These are phyloP conservation scores for Globisporangium splendens DNA, from an alignment of 352 stramenopile species.

Conservation along the genomic window DNA sequence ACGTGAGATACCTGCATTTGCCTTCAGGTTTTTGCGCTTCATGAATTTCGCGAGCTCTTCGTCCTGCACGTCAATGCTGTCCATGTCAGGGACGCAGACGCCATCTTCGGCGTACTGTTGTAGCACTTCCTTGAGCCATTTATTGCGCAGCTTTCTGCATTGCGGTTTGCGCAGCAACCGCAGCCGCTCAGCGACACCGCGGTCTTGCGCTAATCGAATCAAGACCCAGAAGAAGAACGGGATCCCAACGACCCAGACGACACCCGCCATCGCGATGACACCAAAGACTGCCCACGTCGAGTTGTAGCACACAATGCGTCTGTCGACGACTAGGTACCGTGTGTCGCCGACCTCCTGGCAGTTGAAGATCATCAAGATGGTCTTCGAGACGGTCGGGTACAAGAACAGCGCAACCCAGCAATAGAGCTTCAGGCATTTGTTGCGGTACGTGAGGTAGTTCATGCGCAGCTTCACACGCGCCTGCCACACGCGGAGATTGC, in stretches of 20 bases:
- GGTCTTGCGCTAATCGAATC: conserved; percentile 63
- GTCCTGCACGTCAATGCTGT: conserved; percentile 52
- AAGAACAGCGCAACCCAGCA: conserved; percentile 73
- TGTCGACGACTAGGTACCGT: conserved; percentile 62
- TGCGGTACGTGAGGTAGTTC: conserved; percentile 81
- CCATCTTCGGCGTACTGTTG: conserved; percentile 41
- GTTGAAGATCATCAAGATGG: conserved; percentile 77
- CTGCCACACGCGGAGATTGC: conserved; percentile 75
- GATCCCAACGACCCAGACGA: conserved; percentile 74
- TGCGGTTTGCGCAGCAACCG: conserved; percentile 41
- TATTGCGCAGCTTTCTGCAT: conserved; percentile 34
- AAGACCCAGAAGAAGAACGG: conserved; percentile 76
- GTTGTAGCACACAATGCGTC: conserved; percentile 70
- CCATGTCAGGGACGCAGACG: conserved; percentile 50
- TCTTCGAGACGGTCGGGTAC: conserved; percentile 78
- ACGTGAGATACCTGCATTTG: conserved; percentile 8
- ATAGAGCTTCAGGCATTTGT: conserved; percentile 78
- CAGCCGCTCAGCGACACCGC: conserved; percentile 44
- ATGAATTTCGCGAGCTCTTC: conserved; percentile 72
- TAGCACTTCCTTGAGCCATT: conserved; percentile 63
- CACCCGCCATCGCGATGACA: conserved; percentile 42
- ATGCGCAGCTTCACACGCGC: conserved; percentile 74
- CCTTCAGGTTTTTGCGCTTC: conserved; percentile 67
- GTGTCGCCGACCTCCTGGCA: conserved; percentile 65
- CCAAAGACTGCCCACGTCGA: conserved; percentile 62